Evolutionary conservation across 257 asterid species (phyloP).

Genomic region (Marsdenia floribunda): DNA sequence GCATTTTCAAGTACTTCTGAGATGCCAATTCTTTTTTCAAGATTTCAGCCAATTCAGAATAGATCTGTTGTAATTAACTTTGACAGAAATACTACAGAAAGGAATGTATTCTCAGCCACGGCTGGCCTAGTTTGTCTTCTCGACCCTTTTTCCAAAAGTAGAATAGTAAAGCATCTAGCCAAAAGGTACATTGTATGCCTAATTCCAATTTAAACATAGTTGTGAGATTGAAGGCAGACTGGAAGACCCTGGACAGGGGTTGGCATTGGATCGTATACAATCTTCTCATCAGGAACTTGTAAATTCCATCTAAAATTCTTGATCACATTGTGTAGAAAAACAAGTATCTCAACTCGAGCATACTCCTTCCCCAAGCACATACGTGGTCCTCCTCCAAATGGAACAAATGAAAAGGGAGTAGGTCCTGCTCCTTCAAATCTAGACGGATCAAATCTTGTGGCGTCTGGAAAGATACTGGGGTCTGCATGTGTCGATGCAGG

Average conservation of each 20-base stretch:
- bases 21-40: background rate
- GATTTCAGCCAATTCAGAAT: background rate
- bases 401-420: slow-evolving; percentile 46
- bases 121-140: background rate
- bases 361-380: slow-evolving; percentile 54
- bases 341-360: slow-evolving; percentile 40
- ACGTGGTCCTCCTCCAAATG: slow-evolving; percentile 79
- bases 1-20: background rate
- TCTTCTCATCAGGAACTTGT: slow-evolving; percentile 35
- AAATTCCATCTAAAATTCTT: slow-evolving; percentile 29
- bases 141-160: background rate
- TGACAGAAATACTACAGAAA: background rate
- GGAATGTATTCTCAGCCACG: background rate
- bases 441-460: slow-evolving; percentile 43
- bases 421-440: slow-evolving; percentile 69
- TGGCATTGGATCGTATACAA: slow-evolving; percentile 30
- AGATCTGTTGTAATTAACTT: background rate
- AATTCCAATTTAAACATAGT: background rate
- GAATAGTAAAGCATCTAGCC: background rate
- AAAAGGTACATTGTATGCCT: background rate
- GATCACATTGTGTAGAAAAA: slow-evolving; percentile 34
- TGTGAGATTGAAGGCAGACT: slow-evolving; percentile 21
- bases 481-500: slow-evolving; percentile 44
- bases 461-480: slow-evolving; percentile 24
- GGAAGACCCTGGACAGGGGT: slow-evolving; percentile 36